A percentile compares a stretch with the other conserved stretches of the same genome.
phyloP scores from a whole-genome alignment of 306 rosid species.

The Castanea crenata region DNA sequence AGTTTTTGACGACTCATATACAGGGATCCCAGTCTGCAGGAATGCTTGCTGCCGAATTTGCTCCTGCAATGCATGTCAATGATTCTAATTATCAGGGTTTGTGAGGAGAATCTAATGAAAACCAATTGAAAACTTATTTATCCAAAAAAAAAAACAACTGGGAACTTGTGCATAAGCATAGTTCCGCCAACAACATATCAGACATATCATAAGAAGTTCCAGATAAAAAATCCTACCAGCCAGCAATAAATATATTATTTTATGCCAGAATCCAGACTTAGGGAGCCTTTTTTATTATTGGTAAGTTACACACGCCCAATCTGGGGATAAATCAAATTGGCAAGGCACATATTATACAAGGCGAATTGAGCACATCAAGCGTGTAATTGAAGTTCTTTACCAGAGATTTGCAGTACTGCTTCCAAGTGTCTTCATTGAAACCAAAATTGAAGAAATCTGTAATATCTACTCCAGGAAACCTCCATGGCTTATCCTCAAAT shows the following conservation, averaged over 20 bases:
- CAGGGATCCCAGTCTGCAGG: slow-evolving; percentile 23
- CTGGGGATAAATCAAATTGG: not conserved
- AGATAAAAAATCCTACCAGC: slow-evolving; percentile 14
- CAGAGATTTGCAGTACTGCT: slow-evolving; percentile 58
- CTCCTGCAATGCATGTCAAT: slow-evolving; percentile 31
- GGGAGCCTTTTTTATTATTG: no score
- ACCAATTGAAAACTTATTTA: not conserved
- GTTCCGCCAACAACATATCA: not conserved
- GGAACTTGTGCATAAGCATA: no score
- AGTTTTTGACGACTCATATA: slow-evolving; percentile 26
- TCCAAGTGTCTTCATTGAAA: slow-evolving; percentile 70
- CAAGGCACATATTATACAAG: slow-evolving; percentile 8
- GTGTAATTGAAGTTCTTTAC: slow-evolving; percentile 34
- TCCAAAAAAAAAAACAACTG: not conserved
- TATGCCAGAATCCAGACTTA: slow-evolving; percentile 10
- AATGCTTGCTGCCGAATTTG: slow-evolving; percentile 33
- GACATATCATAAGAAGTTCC: slow-evolving; percentile 1
- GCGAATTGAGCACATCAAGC: not conserved
- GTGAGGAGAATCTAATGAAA: slow-evolving; percentile 18
- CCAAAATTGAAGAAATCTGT: slow-evolving; percentile 72
- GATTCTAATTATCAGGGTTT: slow-evolving; percentile 13
- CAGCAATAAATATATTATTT: not conserved
- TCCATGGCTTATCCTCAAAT: slow-evolving; percentile 64
- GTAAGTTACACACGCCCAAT: not conserved
- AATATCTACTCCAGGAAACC: slow-evolving; percentile 48